These are phyloP conservation scores for Aegilops umbellulata DNA, from an alignment of 176 grass and related monocot genomes.

Conservation along the genomic window DNA sequence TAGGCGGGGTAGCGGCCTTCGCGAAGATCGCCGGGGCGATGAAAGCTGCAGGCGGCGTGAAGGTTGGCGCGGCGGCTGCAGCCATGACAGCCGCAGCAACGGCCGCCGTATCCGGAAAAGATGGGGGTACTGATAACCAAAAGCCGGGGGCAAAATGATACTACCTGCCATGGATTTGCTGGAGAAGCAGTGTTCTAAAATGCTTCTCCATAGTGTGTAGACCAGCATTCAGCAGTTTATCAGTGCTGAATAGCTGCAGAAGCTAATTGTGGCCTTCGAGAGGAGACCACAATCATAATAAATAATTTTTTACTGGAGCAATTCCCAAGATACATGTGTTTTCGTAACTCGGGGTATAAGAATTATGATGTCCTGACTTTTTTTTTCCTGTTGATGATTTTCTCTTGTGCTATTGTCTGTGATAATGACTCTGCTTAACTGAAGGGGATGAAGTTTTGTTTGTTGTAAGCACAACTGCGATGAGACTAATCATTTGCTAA, in stretches of 20 bases:
- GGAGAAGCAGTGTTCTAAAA: not conserved
- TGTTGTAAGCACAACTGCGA: too few species aligned
- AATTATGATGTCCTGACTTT: not conserved
- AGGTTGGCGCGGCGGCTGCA: conserved; percentile 70
- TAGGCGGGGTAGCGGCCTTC: conserved; percentile 78
- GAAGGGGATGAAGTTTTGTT: too few species aligned
- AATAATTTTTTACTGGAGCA: conserved; percentile 16
- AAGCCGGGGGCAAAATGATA: conserved; percentile 57
- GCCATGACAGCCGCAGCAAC: conserved; percentile 71
- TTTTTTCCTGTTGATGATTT: not conserved
- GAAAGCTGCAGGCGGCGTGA: conserved; percentile 83
- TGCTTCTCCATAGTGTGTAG: not conserved
- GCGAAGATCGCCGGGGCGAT: conserved; percentile 68
- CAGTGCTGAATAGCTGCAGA: not conserved
- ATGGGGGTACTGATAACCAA: conserved; percentile 21
- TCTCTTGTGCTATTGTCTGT: too few species aligned
- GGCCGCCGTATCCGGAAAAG: conserved; percentile 61
- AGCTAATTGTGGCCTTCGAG: not conserved
- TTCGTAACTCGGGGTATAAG: conserved; percentile 6
- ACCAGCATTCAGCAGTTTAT: not conserved
- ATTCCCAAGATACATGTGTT: conserved; percentile 30
- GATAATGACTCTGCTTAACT: too few species aligned
- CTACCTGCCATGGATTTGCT: not conserved
- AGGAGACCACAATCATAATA: not conserved
- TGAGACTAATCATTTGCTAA: too few species aligned